Evolutionary conservation across 306 rosid species (phyloP), one percentile per base, ranked within the genome.

Genomic region (Inga oerstediana): DNA sequence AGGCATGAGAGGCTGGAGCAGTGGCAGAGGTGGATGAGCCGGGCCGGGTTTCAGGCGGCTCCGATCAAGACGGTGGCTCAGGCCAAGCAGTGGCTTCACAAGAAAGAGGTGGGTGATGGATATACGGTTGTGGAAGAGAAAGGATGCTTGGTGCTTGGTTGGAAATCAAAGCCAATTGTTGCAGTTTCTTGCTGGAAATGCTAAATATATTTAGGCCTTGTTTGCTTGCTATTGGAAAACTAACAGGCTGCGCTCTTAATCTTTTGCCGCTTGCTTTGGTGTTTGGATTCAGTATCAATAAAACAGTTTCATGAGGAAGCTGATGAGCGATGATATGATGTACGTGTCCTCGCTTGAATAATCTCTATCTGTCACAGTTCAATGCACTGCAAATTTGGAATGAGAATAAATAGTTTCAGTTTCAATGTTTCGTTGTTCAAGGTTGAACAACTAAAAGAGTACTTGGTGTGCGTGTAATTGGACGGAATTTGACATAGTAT

Each of bases 101-200:
- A 87, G 77, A 88, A 80, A 69, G 87, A 90, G 73, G 86, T 81
- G 27, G 84, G 90, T 81, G 96, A 91, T 52, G 97, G 97, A 0
- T 91, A 92, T 48, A 91, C 94, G 0, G 78, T 90, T 76, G 90
- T 90, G 66, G 98, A 95, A 86, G 98, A 92, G 68, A 95, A 93
- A 16, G 98, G 98, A 19, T 95, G 98, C 70, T 78, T 93, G 78
- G 97, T 95, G 13, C 92, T 93, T 88, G 98, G 98, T 0, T 95
- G 98, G 99, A 89, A 93, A 46, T 92, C 97, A 9, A 93, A 83
- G 92, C 96, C 94, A 4, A 95, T 95, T 86, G 89, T 93, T 34
- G 97, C 99, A 72, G 96, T 89, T 72, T 95, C 98, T 54, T 91
- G 97, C 87, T 91, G 99, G 99, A 95, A 95, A 75, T 95, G 98